Evolutionary conservation across 2,329 filamentous ascomycete species (phyloP), one percentile per base, ranked within the genome.

Genomic region (Arthrinium phaeospermum): DNA sequence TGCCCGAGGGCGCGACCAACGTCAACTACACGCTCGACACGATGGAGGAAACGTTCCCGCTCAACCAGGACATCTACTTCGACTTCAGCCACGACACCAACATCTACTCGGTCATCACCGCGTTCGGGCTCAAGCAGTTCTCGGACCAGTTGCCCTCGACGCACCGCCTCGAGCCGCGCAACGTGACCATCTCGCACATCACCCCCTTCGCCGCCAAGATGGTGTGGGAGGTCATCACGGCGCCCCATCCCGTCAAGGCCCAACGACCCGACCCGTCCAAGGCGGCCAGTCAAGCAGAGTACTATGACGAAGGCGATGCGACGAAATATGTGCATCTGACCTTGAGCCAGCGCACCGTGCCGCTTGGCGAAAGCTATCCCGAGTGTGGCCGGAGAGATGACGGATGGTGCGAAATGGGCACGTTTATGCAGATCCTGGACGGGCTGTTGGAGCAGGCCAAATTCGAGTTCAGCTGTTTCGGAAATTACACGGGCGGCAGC

Each of bases 1-100:
- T 90, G 3, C 86, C 85, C 19, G 90, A 90, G 77, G 88, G 87
- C 0, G 85, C 85, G 37, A 89, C 88, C 0, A 87, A 90, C 76
- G 89, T 90, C 82, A 94, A 94, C 79, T 85, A 88, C n/a, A 94
- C 92, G 0, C 87, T 94, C 44, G 91, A 93, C 82, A 89, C 86
- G 78, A 93, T 87, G 80, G 86, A 86, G 0, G 84, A 84, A 47
- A 95, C 92, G 0, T 95, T 95, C 79, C 93, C 93, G 0, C 82
- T 93, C 4, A 89, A 94, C 78, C 93, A 95, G 79, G 88, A 85
- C 30, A 85, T 95, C 22, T 94, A 94, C 80, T 88, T 95, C 69
- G 93, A 95, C 83, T 95, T 95, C 80, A 91, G 89, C 22, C 93
- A 95, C 80, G 93, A 95, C 81, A 92, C 91, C 45, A 93, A 93